Evolutionary conservation across 75 land plant species (phyloP).

Genomic region (Chamaecyparis obtusa): DNA sequence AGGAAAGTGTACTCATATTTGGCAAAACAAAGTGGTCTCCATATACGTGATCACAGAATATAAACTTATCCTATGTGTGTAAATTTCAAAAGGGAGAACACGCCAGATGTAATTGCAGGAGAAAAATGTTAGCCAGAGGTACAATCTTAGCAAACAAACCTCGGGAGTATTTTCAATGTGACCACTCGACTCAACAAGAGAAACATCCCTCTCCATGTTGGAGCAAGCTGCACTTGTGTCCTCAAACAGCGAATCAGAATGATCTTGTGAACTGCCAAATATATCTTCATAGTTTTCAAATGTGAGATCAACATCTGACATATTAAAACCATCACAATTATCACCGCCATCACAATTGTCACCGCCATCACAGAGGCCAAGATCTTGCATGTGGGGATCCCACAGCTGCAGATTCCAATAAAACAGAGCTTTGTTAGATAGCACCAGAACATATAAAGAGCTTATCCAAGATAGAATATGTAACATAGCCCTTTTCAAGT

Average conservation of each 20-base stretch:
- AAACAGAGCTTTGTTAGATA: neutral
- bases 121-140: neutral
- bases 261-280: slow-evolving; percentile 33
- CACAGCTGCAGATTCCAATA: slow-evolving; percentile 20
- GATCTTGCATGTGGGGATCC: slow-evolving; percentile 30
- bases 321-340: slow-evolving; percentile 37
- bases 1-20: neutral
- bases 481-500: neutral
- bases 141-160: slow-evolving; percentile 1
- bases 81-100: neutral
- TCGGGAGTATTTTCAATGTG: neutral
- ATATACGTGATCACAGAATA: neutral
- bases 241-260: slow-evolving; percentile 21
- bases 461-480: neutral
- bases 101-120: neutral
- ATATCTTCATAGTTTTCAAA: slow-evolving; percentile 71
- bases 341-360: slow-evolving; percentile 38
- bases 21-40: neutral
- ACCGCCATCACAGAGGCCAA: slow-evolving; percentile 42
- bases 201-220: slow-evolving; percentile 27
- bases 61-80: neutral
- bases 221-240: slow-evolving; percentile 25
- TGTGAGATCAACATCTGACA: slow-evolving; percentile 54
- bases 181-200: slow-evolving; percentile 24
- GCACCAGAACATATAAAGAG: neutral